These are phyloP conservation scores for Globisporangium lucens DNA, from an alignment of 352 stramenopile species.

Conservation along the genomic window DNA sequence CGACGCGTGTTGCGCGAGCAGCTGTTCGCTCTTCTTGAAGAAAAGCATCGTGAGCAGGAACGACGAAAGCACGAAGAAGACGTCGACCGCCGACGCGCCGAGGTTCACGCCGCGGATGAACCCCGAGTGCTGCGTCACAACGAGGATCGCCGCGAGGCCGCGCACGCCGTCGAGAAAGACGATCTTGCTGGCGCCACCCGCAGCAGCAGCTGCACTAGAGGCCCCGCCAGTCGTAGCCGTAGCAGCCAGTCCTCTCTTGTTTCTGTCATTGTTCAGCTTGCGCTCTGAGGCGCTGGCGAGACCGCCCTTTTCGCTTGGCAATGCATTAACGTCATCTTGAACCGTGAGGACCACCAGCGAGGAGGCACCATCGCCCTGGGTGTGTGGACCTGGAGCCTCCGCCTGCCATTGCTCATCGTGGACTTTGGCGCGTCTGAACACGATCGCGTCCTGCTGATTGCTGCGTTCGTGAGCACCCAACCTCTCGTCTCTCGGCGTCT, in stretches of 20 bases:
- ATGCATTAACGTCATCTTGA: not conserved
- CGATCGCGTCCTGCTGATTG: not conserved
- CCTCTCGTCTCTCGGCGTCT: not conserved
- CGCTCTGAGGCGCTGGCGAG: not conserved
- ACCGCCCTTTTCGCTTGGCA: not conserved
- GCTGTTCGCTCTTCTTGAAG: conserved; percentile 17
- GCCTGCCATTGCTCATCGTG: not conserved
- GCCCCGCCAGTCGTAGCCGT: too few species aligned
- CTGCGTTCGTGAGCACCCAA: not conserved
- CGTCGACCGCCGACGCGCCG: conserved; percentile 13
- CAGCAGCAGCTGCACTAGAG: not conserved
- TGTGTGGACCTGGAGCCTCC: not conserved
- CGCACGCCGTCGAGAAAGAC: conserved; percentile 20
- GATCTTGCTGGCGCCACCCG: conserved; percentile 1
- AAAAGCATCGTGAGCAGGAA: conserved; percentile 28
- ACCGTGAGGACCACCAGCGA: not conserved
- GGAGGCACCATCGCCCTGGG: not conserved
- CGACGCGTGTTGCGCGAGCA: conserved; percentile 16
- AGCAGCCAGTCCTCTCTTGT: too few species aligned
- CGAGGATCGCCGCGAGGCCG: conserved; percentile 16
- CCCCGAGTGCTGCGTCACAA: conserved; percentile 20
- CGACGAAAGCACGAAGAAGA: conserved; percentile 27
- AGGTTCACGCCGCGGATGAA: conserved; percentile 17
- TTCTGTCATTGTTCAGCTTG: not conserved
- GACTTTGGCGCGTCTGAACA: not conserved